Base-by-base conservation (phyloP, 2,329 filamentous ascomycete genomes). In the Pleochaeta shiraiana region DNA sequence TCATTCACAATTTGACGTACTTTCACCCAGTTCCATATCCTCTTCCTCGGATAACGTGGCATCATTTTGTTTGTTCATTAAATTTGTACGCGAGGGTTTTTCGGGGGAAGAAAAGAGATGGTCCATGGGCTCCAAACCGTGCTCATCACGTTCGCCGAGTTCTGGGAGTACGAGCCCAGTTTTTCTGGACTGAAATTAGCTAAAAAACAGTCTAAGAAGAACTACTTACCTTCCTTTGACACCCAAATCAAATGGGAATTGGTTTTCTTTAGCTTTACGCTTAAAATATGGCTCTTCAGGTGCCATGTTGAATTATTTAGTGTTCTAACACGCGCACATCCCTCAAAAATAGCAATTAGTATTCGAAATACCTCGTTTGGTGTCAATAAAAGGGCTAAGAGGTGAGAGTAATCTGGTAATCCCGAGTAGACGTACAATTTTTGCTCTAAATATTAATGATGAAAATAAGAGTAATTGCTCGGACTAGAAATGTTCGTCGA, bases 91-190 rank as follows among this genome's bases (percentile, higher is more conserved):
- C 26, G 65, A n/a, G 9, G 64, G 28, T 53, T 65, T 65, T 30
- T 65, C 64, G 14, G 64, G 64, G 24, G 91, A 95, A 9, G 91
- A 96, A 74, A 95, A 95, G 68, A 97, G 83, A 69, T 83, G 83
- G 39, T 92, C 88, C 65, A 95, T 81, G 39, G 88, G 86, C 73
- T 96, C 90, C 78, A 98, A 84, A 74, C 92, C 93, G 79, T 95
- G 79, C 73, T 95, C 90, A 75, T 97, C 92, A 76, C 90, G 87
- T 66, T 85, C 78, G 63, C 89, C 89, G 64, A 79, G 83, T 71
- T 95, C 89, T 70, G 84, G 83, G 34, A 97, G 75, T 0, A 84
- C 87, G 30, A 95, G 81, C 55, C 93, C 93, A 0, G 93, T 98
- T 80, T 95, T 95, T 70, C 92, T 96, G 69, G 62, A 63, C 7